Evolutionary conservation across 495 filamentous ascomycete species (phyloP).

Genomic region (Tuber brumale): DNA sequence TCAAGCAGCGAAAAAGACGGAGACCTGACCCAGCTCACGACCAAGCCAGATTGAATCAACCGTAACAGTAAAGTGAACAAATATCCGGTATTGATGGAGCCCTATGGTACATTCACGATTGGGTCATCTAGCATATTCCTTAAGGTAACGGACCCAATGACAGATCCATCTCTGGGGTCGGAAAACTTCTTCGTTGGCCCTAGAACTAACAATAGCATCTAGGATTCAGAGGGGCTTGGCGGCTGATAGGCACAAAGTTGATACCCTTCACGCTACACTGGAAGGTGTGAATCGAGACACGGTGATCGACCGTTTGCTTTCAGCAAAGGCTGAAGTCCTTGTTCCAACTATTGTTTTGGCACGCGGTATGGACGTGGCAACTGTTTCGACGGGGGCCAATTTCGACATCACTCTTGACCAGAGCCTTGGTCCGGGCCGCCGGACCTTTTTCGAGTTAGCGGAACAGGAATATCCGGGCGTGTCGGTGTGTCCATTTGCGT

Average conservation of each 20-base stretch:
- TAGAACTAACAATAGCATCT: slow-evolving; percentile 71
- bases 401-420: slow-evolving; percentile 66
- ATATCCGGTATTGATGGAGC: slow-evolving; percentile 75
- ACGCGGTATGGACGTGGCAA: slow-evolving; percentile 92
- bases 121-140: slow-evolving; percentile 97
- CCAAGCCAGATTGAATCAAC: slow-evolving; percentile 93
- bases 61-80: slow-evolving; percentile 72
- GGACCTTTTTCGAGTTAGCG: slow-evolving; percentile 97
- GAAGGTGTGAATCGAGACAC: slow-evolving; percentile 75
- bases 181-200: too few species aligned
- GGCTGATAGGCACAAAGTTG: slow-evolving; percentile 81
- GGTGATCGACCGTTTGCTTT: slow-evolving; percentile 81
- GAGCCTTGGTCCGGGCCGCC: slow-evolving; percentile 60
- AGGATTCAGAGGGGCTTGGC: slow-evolving; percentile 80
- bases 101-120: slow-evolving; percentile 94
- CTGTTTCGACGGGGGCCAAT: slow-evolving; percentile 95
- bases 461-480: slow-evolving; percentile 92
- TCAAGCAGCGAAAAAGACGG: slow-evolving; percentile 79
- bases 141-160: slow-evolving; percentile 51
- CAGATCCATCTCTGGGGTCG: slow-evolving; percentile 37
- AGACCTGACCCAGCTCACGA: slow-evolving; percentile 90
- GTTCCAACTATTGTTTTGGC: slow-evolving; percentile 97
- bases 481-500: slow-evolving; percentile 91
- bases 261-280: slow-evolving; percentile 74
- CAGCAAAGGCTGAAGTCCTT: slow-evolving; percentile 83